Evolutionary conservation across 306 rosid genomes (phyloP).

Genomic region (Parietaria judaica): DNA sequence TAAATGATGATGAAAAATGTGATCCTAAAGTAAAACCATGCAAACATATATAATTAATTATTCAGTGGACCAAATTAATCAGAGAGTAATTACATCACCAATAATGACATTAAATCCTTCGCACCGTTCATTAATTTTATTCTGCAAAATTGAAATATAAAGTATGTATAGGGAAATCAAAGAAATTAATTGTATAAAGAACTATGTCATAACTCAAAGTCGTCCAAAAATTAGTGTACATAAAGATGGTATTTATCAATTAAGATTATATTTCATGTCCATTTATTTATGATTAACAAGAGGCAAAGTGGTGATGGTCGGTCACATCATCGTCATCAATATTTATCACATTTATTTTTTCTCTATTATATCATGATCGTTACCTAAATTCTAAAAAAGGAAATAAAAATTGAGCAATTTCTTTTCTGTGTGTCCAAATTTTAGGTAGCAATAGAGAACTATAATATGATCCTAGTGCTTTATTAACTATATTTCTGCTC

Average conservation of each 20-base stretch:
- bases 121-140: neutral
- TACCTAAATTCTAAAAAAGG: conserved; percentile 4
- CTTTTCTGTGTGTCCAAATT: conserved; percentile 2
- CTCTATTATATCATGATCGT: neutral
- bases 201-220: neutral
- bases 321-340: conserved; percentile 2
- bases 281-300: neutral
- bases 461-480: neutral
- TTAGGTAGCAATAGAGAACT: neutral
- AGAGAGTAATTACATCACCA: no score
- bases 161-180: no score
- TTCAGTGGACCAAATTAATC: no score
- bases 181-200: neutral
- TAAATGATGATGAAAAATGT: neutral
- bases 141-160: neutral
- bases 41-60: no score
- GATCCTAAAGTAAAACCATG: no score
- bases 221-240: neutral
- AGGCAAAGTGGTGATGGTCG: conserved; percentile 9
- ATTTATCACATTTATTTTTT: neutral
- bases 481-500: neutral
- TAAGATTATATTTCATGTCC: neutral
- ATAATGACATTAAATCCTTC: neutral
- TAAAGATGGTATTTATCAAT: neutral
- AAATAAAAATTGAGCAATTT: neutral